Base-by-base conservation (phyloP, 1,139 yeast genomes). In the Suhomyces guaymorum region DNA sequence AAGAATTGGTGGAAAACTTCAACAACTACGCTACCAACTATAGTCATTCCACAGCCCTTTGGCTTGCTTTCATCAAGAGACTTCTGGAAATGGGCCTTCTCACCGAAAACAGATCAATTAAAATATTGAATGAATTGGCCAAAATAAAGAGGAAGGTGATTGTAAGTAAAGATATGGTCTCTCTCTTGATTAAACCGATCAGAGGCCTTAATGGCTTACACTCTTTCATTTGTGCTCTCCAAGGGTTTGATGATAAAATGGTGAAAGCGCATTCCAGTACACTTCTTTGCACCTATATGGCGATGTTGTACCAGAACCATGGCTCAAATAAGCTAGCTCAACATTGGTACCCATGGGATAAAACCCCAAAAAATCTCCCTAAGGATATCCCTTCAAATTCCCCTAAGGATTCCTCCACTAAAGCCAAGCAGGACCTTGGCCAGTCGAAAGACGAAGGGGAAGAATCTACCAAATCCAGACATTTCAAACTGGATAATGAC, bases 1-100 rank as follows among this genome's bases (percentile, higher is more conserved):
- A 66, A 25, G 62, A 61, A 11, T 49, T 70, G 4, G 39, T 66
- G 12, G 51, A 51, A 12, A 44, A 45, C 8, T 70, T 70, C 47
- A 64, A 67, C 42, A 42, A 43, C 4, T 59, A 61, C 3, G 53
- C 62, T 4, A 41, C 43, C 6, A 43, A 45, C 7, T 50, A 52
- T 35, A 51, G 55, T 0, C 47, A 51, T 19, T 58, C 63, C 2
- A 50, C 70, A 2, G 43, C 51, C 2, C 27, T 66, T 10, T 70
- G 76, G 76, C 43, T 64, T 4, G 55, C 57, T 7, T 63, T 70
- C 30, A 51, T 66, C 19, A 55, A 57, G 31, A 63, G 61, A 38
- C 51, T 70, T n/a, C 43, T 49, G 7, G 56, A 52, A 24, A 59
- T 68, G 42, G 67, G 60, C 4, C 50, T 69, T 4, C 51, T 70